These are phyloP conservation scores for Aegle marmelos DNA, from an alignment of 345 rosid species.

Conservation along the genomic window DNA sequence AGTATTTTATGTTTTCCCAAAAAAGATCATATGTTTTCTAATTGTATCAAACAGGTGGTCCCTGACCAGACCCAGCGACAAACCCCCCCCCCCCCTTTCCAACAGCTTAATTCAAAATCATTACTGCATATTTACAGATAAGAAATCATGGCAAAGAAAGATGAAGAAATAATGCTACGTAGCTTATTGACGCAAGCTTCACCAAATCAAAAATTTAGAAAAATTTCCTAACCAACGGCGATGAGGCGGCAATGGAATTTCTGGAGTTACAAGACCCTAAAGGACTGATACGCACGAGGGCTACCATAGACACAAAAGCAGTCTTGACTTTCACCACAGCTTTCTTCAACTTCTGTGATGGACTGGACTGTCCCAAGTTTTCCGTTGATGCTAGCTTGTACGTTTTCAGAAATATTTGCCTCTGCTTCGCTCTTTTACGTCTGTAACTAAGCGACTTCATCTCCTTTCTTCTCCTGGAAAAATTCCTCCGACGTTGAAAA, in stretches of 20 bases:
- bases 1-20: too few species aligned
- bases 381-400: conserved; percentile 37
- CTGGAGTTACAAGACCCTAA: conserved; percentile 27
- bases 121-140: neutral
- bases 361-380: conserved; percentile 17
- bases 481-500: conserved; percentile 12
- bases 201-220: neutral
- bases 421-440: conserved; percentile 38
- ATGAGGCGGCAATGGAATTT: conserved; percentile 26
- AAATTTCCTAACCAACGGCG: conserved; percentile 4
- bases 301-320: conserved; percentile 25
- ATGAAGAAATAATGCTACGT: neutral
- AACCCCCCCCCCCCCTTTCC: too few species aligned
- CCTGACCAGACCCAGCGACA: too few species aligned
- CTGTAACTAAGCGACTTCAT: conserved; percentile 28
- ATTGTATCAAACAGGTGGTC: neutral
- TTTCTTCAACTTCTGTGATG: conserved; percentile 28
- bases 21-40: neutral
- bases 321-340: conserved; percentile 33
- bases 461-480: conserved; percentile 20
- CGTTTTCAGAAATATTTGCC: conserved; percentile 45
- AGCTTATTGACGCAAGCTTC: neutral
- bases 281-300: conserved; percentile 20
- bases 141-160: neutral
- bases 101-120: too few species aligned